phyloP scores from a whole-genome alignment of 2,329 filamentous ascomycete species.

The Penicillium sp. region DNA sequence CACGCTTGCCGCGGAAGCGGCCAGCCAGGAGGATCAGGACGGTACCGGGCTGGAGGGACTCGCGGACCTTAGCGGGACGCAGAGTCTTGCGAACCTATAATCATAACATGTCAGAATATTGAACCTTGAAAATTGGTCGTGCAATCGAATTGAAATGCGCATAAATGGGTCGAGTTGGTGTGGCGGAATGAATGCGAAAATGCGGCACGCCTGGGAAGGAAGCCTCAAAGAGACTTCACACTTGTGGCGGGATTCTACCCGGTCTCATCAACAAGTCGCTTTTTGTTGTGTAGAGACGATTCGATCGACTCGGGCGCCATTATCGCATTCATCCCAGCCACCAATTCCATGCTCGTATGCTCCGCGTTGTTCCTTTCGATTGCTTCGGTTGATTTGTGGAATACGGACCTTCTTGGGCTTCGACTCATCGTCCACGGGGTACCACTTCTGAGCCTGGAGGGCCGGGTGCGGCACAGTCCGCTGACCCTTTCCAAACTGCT shows the following conservation, averaged over 20 bases:
- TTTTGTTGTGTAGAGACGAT: conserved; percentile 10
- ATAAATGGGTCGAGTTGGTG: conserved; percentile 1
- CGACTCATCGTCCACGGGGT: conserved; percentile 89
- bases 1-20: conserved; percentile 99
- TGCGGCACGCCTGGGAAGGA: conserved; percentile 8
- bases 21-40: conserved; percentile 99
- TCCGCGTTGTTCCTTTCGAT: conserved; percentile 10
- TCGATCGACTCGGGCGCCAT: conserved; percentile 23
- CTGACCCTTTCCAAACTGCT: conserved; percentile 98
- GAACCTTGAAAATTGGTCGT: conserved; percentile 5
- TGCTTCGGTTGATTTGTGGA: conserved; percentile 16
- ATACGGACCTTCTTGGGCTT: conserved; percentile 90
- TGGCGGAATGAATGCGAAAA: conserved; percentile 9
- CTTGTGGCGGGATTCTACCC: background rate
- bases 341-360: conserved; percentile 27
- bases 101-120: conserved; percentile 27
- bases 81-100: conserved; percentile 88
- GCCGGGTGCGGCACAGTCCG: conserved; percentile 81
- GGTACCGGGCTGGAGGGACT: conserved; percentile 89
- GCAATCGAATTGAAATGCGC: conserved; percentile 13
- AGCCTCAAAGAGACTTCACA: background rate
- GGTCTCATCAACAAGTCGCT: background rate
- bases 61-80: conserved; percentile 82
- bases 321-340: conserved; percentile 33
- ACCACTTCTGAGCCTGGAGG: conserved; percentile 99